A percentile compares a stretch with the other conserved stretches of the same genome.
These are phyloP conservation scores for Trichophyton simii DNA, from an alignment of 2,329 filamentous ascomycete species.

Conservation along the genomic window DNA sequence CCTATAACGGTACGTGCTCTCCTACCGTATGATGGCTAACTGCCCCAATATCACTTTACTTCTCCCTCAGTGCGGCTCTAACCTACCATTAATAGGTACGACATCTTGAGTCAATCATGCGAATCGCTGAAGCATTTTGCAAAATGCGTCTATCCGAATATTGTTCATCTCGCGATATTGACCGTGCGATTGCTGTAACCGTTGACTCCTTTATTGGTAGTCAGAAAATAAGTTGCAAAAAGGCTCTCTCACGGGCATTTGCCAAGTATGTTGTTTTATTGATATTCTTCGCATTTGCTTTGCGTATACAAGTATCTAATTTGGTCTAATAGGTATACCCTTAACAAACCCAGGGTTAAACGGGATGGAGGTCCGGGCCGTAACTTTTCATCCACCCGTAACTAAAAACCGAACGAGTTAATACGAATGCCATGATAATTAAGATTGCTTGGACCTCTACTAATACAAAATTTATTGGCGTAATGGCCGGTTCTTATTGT, in stretches of 20 bases:
- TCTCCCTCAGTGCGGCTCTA: background rate
- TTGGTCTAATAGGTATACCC: slow-evolving; percentile 2
- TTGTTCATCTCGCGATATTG: slow-evolving; percentile 79
- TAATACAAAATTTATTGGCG: too few relatives aligned
- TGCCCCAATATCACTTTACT: background rate
- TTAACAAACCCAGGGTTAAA: slow-evolving; percentile 2
- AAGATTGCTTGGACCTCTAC: too few relatives aligned
- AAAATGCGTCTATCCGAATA: slow-evolving; percentile 98
- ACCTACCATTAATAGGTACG: slow-evolving; percentile 52
- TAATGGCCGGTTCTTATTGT: too few relatives aligned
- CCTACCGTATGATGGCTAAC: background rate
- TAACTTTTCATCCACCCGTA: background rate
- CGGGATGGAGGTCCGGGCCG: background rate
- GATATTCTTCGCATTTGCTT: background rate
- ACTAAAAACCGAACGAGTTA: background rate
- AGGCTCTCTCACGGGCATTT: slow-evolving; percentile 84
- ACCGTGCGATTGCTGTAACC: slow-evolving; percentile 91
- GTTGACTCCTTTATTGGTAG: slow-evolving; percentile 92
- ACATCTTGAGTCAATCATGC: slow-evolving; percentile 95
- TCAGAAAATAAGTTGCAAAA: slow-evolving; percentile 96
- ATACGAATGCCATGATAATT: too few relatives aligned
- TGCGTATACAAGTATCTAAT: background rate
- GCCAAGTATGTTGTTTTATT: slow-evolving; percentile 70
- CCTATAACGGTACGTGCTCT: slow-evolving; percentile 73
- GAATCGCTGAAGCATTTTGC: slow-evolving; percentile 85